Percentiles rank a stretch among this genome's conserved stretches.
Evolutionary conservation across 164 flowering plant genomes (phyloP).

Genomic region (Vitis rotundifolia): DNA sequence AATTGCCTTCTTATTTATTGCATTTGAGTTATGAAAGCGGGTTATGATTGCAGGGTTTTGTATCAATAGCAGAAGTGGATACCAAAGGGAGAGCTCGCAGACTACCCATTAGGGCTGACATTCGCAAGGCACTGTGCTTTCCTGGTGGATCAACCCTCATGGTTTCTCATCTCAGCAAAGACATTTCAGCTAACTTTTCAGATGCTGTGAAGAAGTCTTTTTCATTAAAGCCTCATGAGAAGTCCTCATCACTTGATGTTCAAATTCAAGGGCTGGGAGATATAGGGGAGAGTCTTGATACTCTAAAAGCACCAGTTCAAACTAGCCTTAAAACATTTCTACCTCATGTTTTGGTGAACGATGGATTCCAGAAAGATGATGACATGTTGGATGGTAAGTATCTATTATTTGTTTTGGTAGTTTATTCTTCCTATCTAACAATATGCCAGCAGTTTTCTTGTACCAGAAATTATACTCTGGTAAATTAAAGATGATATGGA

Average conservation of each 20-base stretch:
- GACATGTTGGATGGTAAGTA: slow-evolving; percentile 23
- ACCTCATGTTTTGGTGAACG: slow-evolving; percentile 20
- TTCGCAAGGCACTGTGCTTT: slow-evolving; percentile 75
- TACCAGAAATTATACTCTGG: not conserved
- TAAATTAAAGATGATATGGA: not conserved
- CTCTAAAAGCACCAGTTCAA: slow-evolving; percentile 10
- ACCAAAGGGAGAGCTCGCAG: slow-evolving; percentile 70
- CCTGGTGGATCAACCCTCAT: slow-evolving; percentile 93
- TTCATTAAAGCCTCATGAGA: slow-evolving; percentile 20
- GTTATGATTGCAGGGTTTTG: slow-evolving; percentile 64
- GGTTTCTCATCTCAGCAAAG: slow-evolving; percentile 70
- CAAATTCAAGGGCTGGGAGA: slow-evolving; percentile 17
- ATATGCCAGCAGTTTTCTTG: not conserved
- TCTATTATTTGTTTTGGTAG: not conserved
- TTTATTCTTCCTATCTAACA: not conserved
- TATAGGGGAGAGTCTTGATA: slow-evolving; percentile 10
- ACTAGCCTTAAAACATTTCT: slow-evolving; percentile 9
- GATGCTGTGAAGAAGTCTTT: slow-evolving; percentile 18
- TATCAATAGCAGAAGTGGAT: slow-evolving; percentile 70
- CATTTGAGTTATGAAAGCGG: slow-evolving; percentile 7
- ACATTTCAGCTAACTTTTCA: slow-evolving; percentile 23
- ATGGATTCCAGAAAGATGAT: slow-evolving; percentile 8
- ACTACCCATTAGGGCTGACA: slow-evolving; percentile 72
- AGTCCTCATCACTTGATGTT: slow-evolving; percentile 18
- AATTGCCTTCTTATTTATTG: too few relatives aligned